Conservation (phyloP, 2,329 filamentous ascomycete genomes). For the Pestalotiopsis sp. region DNA sequence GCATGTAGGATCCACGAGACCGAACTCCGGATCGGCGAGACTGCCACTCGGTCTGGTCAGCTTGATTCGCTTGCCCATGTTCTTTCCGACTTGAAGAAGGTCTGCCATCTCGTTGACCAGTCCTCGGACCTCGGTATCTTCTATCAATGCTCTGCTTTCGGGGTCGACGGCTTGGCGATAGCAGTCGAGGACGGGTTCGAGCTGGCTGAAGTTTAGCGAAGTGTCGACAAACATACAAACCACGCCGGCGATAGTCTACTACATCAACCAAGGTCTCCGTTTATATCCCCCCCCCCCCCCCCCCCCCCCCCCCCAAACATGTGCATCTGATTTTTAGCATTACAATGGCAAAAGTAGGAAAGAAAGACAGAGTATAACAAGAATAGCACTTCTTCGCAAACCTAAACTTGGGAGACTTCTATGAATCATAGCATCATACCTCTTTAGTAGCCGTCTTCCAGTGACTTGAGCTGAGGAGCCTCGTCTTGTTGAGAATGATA, state of each 20-base stretch:
- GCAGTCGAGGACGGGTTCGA: slow-evolving; percentile 30
- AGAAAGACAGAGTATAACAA: too few relatives aligned
- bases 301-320: too few relatives aligned
- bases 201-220: slow-evolving; percentile 20
- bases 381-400: too few relatives aligned
- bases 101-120: slow-evolving; percentile 29
- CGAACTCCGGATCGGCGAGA: slow-evolving; percentile 23
- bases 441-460: slow-evolving; percentile 30
- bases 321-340: too few relatives aligned
- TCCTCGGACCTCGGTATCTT: slow-evolving; percentile 24
- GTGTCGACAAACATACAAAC: slow-evolving; percentile 11
- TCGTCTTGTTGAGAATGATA: slow-evolving; percentile 36
- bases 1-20: slow-evolving; percentile 29
- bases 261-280: neutral
- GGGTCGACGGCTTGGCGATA: slow-evolving; percentile 27
- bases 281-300: too few relatives aligned
- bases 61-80: slow-evolving; percentile 34
- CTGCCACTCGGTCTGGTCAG: slow-evolving; percentile 35
- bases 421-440: neutral
- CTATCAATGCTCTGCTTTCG: slow-evolving; percentile 19
- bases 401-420: too few relatives aligned
- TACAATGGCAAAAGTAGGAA: too few relatives aligned
- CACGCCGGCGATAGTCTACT: neutral
- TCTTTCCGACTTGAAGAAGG: slow-evolving; percentile 37
- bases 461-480: slow-evolving; percentile 35